These are phyloP conservation scores for Vitis cinerea DNA, from an alignment of 164 flowering plant species.

Conservation along the genomic window DNA sequence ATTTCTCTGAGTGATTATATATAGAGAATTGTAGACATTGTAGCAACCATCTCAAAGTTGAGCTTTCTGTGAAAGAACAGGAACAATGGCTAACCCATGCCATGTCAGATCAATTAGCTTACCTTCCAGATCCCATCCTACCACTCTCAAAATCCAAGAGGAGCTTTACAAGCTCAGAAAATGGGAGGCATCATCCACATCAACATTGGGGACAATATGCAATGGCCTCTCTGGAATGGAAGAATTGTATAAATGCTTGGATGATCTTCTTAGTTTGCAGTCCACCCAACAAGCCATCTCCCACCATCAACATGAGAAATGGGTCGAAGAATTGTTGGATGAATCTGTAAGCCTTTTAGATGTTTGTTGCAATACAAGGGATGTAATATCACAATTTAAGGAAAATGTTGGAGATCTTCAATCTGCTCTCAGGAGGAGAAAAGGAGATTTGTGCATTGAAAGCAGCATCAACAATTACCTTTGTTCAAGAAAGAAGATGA, in stretches of 20 bases:
- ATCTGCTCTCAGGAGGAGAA: conserved; percentile 28
- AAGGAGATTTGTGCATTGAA: conserved; percentile 23
- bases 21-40: not conserved
- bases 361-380: conserved; percentile 23
- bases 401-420: conserved; percentile 25
- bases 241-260: conserved; percentile 28
- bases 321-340: conserved; percentile 21
- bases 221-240: conserved; percentile 26
- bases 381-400: conserved; percentile 14
- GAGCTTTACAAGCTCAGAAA: conserved; percentile 36
- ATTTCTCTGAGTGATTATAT: not conserved
- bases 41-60: not conserved
- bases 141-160: conserved; percentile 22
- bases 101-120: conserved; percentile 40
- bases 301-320: conserved; percentile 9
- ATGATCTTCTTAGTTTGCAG: conserved; percentile 29
- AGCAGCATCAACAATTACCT: conserved; percentile 12
- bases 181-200: conserved; percentile 16
- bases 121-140: conserved; percentile 44
- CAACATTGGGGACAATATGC: conserved; percentile 21
- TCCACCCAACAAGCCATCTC: conserved; percentile 31
- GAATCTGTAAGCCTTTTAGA: conserved; percentile 30
- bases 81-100: conserved; percentile 23
- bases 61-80: not conserved
- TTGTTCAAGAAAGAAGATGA: conserved; percentile 29